These are phyloP conservation scores for Scutellaria galericulata DNA, from an alignment of 257 asterid species.

Conservation along the genomic window DNA sequence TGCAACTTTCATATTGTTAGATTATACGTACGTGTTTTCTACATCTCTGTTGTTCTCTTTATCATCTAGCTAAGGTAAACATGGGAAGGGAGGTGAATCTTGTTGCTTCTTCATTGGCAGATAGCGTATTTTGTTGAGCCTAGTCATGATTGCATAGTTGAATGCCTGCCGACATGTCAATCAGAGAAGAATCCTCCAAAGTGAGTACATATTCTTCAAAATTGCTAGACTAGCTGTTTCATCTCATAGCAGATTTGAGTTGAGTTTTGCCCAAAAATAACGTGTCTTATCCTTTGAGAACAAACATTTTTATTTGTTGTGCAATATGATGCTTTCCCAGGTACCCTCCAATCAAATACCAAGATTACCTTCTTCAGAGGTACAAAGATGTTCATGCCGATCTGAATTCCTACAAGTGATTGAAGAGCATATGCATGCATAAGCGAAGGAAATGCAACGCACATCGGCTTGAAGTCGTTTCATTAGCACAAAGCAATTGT, in stretches of 20 bases:
- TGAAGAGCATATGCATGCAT: background rate
- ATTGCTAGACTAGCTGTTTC: no score
- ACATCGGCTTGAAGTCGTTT: background rate
- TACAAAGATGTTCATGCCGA: constrained; percentile 70
- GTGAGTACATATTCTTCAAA: constrained; percentile 45
- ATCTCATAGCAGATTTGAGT: no score
- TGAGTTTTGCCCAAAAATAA: no score
- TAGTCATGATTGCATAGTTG: constrained; percentile 70
- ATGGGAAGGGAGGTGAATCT: constrained; percentile 1
- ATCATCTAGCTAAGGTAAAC: background rate
- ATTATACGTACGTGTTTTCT: background rate
- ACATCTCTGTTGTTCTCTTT: background rate
- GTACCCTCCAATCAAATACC: constrained; percentile 70
- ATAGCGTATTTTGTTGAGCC: constrained; percentile 78
- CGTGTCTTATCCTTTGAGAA: no score
- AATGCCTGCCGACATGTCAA: constrained; percentile 84
- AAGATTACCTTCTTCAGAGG: constrained; percentile 65
- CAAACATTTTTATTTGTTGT: background rate
- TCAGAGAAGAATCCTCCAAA: constrained; percentile 78
- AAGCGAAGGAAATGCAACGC: background rate
- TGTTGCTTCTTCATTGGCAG: constrained; percentile 49
- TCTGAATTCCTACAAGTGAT: constrained; percentile 52
- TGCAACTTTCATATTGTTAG: no score
- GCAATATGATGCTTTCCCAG: constrained; percentile 43
- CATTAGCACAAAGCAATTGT: no score